A percentile compares a stretch with the other conserved stretches of the same genome.
phyloP scores from a whole-genome alignment of 2,329 filamentous ascomycete genomes.

The Cercospora sesami region DNA sequence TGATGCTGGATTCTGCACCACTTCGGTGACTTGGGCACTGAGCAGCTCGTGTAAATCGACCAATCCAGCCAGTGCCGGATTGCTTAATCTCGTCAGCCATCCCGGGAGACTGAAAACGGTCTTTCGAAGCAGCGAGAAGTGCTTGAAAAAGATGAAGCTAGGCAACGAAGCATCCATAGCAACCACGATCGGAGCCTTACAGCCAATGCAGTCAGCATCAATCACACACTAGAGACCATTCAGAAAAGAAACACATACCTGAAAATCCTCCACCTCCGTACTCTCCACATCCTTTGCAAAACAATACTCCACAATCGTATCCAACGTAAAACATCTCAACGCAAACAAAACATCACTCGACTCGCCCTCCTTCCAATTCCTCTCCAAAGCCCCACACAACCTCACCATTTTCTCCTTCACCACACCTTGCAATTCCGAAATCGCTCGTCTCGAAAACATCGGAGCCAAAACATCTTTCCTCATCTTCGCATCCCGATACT shows the following conservation, averaged over 20 bases:
- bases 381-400: constrained; percentile 15
- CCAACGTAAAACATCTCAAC: constrained; percentile 42
- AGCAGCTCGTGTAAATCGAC: constrained; percentile 43
- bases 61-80: constrained; percentile 42
- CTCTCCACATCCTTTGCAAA: constrained; percentile 46
- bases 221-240: too few species aligned
- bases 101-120: constrained; percentile 43
- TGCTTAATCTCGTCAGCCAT: constrained; percentile 40
- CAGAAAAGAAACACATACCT: constrained; percentile 6
- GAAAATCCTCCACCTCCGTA: constrained; percentile 43
- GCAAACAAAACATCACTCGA: constrained; percentile 38
- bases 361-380: constrained; percentile 10
- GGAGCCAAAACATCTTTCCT: constrained; percentile 46
- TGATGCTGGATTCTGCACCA: constrained; percentile 37
- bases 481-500: constrained; percentile 43
- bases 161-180: constrained; percentile 44
- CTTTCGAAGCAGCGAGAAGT: constrained; percentile 42
- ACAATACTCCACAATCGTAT: constrained; percentile 45
- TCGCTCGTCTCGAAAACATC: constrained; percentile 45
- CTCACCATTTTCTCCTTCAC: constrained; percentile 39
- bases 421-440: constrained; percentile 41
- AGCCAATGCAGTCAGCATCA: neutral
- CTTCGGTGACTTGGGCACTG: constrained; percentile 36
- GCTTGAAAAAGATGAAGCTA: constrained; percentile 43
- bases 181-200: constrained; percentile 44